Conservation (phyloP, 2,329 filamentous ascomycete species). For the Aureobasidium sp. region DNA sequence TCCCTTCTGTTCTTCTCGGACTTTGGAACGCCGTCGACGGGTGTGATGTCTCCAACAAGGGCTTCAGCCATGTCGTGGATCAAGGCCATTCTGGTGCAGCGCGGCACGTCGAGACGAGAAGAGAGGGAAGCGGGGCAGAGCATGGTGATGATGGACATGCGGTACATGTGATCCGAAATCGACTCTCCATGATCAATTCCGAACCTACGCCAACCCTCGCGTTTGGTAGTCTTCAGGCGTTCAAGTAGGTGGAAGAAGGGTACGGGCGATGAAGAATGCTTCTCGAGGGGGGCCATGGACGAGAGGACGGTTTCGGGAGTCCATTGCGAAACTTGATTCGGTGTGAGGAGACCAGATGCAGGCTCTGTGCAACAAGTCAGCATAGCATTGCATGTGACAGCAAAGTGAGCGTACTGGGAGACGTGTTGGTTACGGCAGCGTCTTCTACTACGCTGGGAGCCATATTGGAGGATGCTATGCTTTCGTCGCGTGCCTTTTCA, state of each 20-base stretch:
- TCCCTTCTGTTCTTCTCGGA: constrained; percentile 84
- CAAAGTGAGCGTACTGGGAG: constrained; percentile 24
- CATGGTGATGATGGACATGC: constrained; percentile 95
- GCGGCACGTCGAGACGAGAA: constrained; percentile 62
- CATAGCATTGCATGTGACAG: constrained; percentile 1
- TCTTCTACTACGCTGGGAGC: constrained; percentile 24
- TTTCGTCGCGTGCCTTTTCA: no score
- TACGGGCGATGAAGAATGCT: constrained; percentile 61
- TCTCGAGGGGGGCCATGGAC: constrained; percentile 50
- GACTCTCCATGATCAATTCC: constrained; percentile 71
- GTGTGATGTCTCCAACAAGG: constrained; percentile 93
- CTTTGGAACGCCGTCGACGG: constrained; percentile 78
- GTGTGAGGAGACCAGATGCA: constrained; percentile 28
- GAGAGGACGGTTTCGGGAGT: constrained; percentile 48
- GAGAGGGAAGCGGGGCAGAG: constrained; percentile 71
- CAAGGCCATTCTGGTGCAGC: constrained; percentile 91
- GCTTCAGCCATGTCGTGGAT: constrained; percentile 97
- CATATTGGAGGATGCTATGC: constrained; percentile 12
- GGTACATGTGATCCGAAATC: constrained; percentile 98
- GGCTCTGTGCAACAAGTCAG: constrained; percentile 21
- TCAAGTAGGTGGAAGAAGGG: constrained; percentile 93
- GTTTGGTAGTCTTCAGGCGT: constrained; percentile 89
- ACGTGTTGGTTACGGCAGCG: constrained; percentile 34
- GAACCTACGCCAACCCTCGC: constrained; percentile 92
- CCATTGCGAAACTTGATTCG: constrained; percentile 29